Conservation (phyloP, 306 rosid species). For the Castanea mollissima region DNA sequence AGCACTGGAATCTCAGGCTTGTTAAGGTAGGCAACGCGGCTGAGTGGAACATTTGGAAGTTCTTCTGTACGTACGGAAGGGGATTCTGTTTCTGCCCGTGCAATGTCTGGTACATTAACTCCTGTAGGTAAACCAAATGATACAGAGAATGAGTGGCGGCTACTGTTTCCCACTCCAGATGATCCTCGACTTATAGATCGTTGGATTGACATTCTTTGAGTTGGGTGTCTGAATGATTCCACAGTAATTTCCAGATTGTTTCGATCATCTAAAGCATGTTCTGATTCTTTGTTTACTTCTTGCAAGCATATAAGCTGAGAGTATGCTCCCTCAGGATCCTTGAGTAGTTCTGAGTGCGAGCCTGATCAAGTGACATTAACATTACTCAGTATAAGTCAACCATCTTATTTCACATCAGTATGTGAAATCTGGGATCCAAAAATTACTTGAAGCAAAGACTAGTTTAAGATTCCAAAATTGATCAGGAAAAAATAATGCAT, state of each 20-base stretch:
- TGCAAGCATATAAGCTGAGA: constrained; percentile 64
- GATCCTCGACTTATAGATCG: constrained; percentile 24
- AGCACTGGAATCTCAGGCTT: constrained; percentile 11
- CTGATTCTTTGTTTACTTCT: constrained; percentile 29
- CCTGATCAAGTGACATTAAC: constrained; percentile 38
- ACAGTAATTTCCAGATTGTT: background rate
- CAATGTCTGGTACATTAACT: background rate
- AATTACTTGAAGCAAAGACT: background rate
- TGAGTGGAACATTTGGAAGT: background rate
- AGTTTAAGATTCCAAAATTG: background rate
- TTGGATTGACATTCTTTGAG: constrained; percentile 17
- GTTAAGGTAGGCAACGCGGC: background rate
- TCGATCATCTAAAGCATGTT: background rate
- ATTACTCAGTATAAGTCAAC: background rate
- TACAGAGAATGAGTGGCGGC: background rate
- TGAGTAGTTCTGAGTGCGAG: constrained; percentile 52
- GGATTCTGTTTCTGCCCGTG: background rate
- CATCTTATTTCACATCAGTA: background rate
- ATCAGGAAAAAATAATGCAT: background rate
- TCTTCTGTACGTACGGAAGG: background rate
- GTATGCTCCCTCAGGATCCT: constrained; percentile 61
- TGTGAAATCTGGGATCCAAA: background rate
- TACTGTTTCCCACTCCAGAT: constrained; percentile 12
- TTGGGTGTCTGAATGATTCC: constrained; percentile 2
- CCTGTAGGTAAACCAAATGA: constrained; percentile 13